A percentile compares a stretch with the other conserved stretches of the same genome.
These are phyloP conservation scores for Fragaria ananassa DNA, from an alignment of 306 rosid species.

Conservation along the genomic window DNA sequence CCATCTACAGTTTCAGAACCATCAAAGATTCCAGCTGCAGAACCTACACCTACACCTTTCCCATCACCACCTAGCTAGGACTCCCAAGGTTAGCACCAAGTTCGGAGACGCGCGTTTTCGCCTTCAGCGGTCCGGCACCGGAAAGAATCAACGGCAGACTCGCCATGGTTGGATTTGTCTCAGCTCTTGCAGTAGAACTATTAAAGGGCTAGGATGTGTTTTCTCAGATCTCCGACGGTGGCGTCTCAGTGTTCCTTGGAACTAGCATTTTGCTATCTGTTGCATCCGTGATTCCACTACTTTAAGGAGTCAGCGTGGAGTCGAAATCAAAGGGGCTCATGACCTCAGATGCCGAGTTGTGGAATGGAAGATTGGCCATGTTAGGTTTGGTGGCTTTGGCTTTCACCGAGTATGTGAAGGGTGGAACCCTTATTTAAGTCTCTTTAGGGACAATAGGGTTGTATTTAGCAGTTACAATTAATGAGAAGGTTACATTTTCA, in stretches of 20 bases:
- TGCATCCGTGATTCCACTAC: constrained; percentile 69
- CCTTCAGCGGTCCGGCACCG: constrained; percentile 82
- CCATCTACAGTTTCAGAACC: neutral
- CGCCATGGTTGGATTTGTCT: constrained; percentile 82
- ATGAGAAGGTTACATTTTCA: neutral
- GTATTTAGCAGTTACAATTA: neutral
- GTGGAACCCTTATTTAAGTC: constrained; percentile 54
- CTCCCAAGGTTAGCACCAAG: constrained; percentile 49
- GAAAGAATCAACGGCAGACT: constrained; percentile 90
- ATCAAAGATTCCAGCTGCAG: neutral
- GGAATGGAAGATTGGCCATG: constrained; percentile 91
- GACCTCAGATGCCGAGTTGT: constrained; percentile 68
- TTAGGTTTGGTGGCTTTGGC: constrained; percentile 79
- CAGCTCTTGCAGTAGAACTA: constrained; percentile 68
- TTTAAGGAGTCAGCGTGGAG: constrained; percentile 65
- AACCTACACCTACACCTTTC: neutral
- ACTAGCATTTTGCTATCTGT: constrained; percentile 49
- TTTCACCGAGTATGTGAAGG: constrained; percentile 60
- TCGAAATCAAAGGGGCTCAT: constrained; percentile 54
- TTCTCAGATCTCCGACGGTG: constrained; percentile 62
- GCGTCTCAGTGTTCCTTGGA: constrained; percentile 59
- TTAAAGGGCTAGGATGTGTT: constrained; percentile 61
- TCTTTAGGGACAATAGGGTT: neutral
- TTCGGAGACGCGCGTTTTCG: constrained; percentile 46
- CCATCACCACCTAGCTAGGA: neutral